A percentile compares a stretch with the other conserved stretches of the same genome.
Evolutionary conservation across 1,139 yeast species (phyloP).

Genomic region (Insectozyma bohioensis): DNA sequence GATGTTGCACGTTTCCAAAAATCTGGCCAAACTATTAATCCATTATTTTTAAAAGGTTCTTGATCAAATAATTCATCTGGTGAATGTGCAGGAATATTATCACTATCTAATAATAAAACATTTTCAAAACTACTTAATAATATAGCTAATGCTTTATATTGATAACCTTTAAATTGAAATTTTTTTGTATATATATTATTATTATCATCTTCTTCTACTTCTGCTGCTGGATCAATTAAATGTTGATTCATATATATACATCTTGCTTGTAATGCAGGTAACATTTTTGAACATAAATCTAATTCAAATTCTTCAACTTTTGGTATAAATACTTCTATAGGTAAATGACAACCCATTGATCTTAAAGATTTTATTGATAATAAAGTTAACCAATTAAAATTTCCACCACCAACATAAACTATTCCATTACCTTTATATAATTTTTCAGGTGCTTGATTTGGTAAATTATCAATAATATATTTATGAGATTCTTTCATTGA

Average conservation of each 20-base stretch:
- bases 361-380: conserved; percentile 32
- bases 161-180: conserved; percentile 37
- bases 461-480: conserved; percentile 22
- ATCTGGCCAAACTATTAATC: conserved; percentile 79
- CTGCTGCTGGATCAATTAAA: conserved; percentile 33
- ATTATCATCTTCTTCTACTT: conserved; percentile 20
- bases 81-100: conserved; percentile 33
- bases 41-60: conserved; percentile 52
- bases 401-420: conserved; percentile 40
- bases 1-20: conserved; percentile 75
- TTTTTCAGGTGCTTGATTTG: conserved; percentile 21
- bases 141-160: conserved; percentile 41
- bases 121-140: conserved; percentile 42
- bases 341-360: conserved; percentile 34
- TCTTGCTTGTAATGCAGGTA: conserved; percentile 28
- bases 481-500: conserved; percentile 25
- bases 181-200: conserved; percentile 15
- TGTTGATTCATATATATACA: conserved; percentile 35
- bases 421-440: conserved; percentile 30
- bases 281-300: conserved; percentile 24
- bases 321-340: conserved; percentile 39
- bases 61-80: conserved; percentile 49
- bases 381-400: conserved; percentile 40
- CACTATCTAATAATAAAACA: conserved; percentile 42
- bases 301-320: conserved; percentile 29